phyloP scores from a whole-genome alignment of 495 filamentous ascomycete species.

The Lophium mytilinum region DNA sequence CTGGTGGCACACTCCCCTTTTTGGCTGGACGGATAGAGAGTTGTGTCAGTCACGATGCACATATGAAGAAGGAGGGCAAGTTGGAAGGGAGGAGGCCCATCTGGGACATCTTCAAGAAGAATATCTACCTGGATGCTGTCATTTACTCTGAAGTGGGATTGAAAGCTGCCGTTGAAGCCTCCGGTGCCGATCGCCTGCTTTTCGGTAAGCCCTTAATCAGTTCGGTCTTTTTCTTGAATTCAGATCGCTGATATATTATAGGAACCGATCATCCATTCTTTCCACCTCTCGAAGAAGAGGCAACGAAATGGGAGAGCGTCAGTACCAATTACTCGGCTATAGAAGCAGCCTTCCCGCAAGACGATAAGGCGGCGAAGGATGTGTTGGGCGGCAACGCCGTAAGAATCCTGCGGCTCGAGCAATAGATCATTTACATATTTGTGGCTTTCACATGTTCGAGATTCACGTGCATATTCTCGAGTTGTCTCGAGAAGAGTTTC shows the following conservation, averaged over 20 bases:
- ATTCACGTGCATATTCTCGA: neutral
- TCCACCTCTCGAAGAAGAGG: conserved; percentile 59
- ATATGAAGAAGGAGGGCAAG: conserved; percentile 48
- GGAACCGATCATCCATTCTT: conserved; percentile 94
- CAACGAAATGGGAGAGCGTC: conserved; percentile 75
- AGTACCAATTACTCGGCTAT: conserved; percentile 69
- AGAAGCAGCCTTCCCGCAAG: conserved; percentile 46
- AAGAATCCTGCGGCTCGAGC: conserved; percentile 23
- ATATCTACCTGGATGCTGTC: conserved; percentile 86
- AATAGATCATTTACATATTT: neutral
- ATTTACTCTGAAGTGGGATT: conserved; percentile 69
- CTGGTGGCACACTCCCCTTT: conserved; percentile 82
- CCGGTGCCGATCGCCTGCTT: conserved; percentile 58
- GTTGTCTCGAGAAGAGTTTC: neutral
- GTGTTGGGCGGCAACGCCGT: conserved; percentile 35
- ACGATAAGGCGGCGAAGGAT: conserved; percentile 32
- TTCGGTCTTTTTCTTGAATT: neutral
- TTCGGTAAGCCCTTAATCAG: conserved; percentile 49
- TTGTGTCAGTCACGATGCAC: conserved; percentile 75
- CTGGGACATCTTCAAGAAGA: conserved; percentile 77
- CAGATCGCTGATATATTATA: conserved; percentile 14
- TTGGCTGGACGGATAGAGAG: conserved; percentile 83
- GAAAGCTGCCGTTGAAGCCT: conserved; percentile 60
- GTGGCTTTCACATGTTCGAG: neutral
- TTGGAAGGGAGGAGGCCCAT: conserved; percentile 47